These are phyloP conservation scores for Excoecaria cochinchinensis DNA, from an alignment of 345 rosid genomes.

Conservation along the genomic window DNA sequence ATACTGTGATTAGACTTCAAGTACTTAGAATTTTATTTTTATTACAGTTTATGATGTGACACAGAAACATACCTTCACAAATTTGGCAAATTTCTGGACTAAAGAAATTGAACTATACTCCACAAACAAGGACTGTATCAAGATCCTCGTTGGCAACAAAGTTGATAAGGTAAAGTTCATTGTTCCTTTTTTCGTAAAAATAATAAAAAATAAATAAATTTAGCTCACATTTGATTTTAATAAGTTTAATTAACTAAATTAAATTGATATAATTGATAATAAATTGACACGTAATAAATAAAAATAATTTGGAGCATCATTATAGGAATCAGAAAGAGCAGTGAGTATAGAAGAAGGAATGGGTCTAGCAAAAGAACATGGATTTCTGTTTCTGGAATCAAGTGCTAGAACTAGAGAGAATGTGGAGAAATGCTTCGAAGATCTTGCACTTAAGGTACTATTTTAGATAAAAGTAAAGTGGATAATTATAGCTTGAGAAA, in stretches of 20 bases:
- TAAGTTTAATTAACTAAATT: no score
- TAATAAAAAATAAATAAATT: no score
- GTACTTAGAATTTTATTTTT: constrained; percentile 12
- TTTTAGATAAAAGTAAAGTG: no score
- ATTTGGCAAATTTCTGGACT: constrained; percentile 82
- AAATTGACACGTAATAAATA: no score
- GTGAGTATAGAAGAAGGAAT: constrained; percentile 88
- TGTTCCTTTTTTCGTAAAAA: no score
- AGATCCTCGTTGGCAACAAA: constrained; percentile 95
- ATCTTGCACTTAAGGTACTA: constrained; percentile 78
- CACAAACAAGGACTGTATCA: constrained; percentile 76
- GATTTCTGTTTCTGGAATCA: constrained; percentile 76
- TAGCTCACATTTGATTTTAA: no score
- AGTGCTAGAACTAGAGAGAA: constrained; percentile 90
- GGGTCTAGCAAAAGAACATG: constrained; percentile 69
- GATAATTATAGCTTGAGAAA: no score
- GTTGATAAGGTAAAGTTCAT: constrained; percentile 50
- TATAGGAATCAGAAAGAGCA: constrained; percentile 81
- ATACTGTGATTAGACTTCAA: neutral
- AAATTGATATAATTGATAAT: no score
- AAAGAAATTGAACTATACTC: constrained; percentile 88
- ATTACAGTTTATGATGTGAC: constrained; percentile 87
- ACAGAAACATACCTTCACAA: constrained; percentile 78
- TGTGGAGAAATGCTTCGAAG: constrained; percentile 86
- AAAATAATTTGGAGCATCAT: neutral